Percentiles rank a stretch among this genome's conserved stretches.
phyloP scores from a whole-genome alignment of 2,329 filamentous ascomycete species.

The Rhynchosporium secalis region DNA sequence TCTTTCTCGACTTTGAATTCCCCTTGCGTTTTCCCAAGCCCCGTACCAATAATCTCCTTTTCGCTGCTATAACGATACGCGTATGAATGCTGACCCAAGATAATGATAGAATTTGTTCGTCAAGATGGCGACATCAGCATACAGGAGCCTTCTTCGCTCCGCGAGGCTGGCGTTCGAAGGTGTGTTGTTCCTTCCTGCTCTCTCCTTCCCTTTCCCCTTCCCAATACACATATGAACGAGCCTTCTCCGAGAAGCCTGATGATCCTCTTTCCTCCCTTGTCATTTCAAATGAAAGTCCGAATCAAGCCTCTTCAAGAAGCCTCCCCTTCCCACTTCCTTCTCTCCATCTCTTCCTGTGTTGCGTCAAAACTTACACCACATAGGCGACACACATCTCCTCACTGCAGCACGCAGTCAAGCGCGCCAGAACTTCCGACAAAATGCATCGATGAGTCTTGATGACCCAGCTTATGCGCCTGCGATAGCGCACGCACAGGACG shows the following conservation, averaged over 20 bases:
- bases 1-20: no score
- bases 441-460: constrained; percentile 57
- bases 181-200: constrained; percentile 40
- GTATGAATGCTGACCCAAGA: background rate
- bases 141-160: constrained; percentile 78
- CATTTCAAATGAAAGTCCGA: background rate
- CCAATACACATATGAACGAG: background rate
- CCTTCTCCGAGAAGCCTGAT: no score
- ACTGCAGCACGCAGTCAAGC: constrained; percentile 71
- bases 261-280: background rate
- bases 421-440: constrained; percentile 70
- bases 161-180: constrained; percentile 81
- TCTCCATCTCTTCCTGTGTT: no score
- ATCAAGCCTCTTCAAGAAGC: background rate
- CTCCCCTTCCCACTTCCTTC: no score
- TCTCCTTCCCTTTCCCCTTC: background rate
- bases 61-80: background rate
- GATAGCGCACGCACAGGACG: constrained; percentile 77
- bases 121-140: constrained; percentile 70
- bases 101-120: constrained; percentile 20
- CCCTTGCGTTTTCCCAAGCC: no score
- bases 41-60: background rate
- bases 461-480: constrained; percentile 61
- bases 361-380: background rate
- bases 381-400: constrained; percentile 71